Evolutionary conservation across 352 stramenopile genomes (phyloP).

Genomic region (Elongisporangium undulatum): DNA sequence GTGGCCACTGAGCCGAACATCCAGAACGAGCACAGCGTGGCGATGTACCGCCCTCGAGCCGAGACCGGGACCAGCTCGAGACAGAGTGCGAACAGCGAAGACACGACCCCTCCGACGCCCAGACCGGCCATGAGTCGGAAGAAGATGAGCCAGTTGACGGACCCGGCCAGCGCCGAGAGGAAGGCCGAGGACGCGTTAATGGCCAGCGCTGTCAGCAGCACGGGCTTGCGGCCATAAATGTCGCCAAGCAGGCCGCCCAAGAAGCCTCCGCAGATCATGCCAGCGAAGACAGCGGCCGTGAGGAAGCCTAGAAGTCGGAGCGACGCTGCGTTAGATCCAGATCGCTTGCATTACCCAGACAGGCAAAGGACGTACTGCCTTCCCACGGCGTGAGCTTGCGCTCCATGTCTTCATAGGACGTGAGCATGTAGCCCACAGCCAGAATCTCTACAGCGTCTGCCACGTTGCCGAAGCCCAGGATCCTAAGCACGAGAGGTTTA

Average conservation of each 20-base stretch:
- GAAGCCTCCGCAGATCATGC: constrained; percentile 84
- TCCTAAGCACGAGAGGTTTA: constrained; percentile 19
- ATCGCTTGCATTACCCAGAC: constrained; percentile 1
- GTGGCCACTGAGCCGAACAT: constrained; percentile 87
- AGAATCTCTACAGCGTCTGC: constrained; percentile 89
- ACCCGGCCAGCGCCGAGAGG: constrained; percentile 67
- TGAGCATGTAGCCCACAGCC: constrained; percentile 88
- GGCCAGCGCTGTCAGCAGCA: constrained; percentile 69
- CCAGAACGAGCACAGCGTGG: constrained; percentile 89
- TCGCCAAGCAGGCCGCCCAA: constrained; percentile 73
- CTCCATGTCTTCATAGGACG: constrained; percentile 63
- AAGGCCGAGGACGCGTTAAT: constrained; percentile 78
- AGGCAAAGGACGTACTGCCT: constrained; percentile 41
- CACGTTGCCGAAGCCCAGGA: constrained; percentile 81
- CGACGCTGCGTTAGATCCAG: neutral
- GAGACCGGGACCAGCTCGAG: constrained; percentile 79
- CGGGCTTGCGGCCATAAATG: constrained; percentile 73
- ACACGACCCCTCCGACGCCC: constrained; percentile 85
- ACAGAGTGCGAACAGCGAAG: constrained; percentile 80
- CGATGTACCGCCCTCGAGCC: constrained; percentile 73
- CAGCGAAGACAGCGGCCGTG: constrained; percentile 85
- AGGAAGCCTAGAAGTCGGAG: constrained; percentile 48
- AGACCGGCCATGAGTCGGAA: constrained; percentile 61
- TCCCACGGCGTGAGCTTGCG: constrained; percentile 65
- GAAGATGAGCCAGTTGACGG: constrained; percentile 73